A percentile compares a stretch with the other conserved stretches of the same genome.
Conservation (phyloP, 2,329 filamentous ascomycete genomes). For the Microdochium trichocladiopsis region DNA sequence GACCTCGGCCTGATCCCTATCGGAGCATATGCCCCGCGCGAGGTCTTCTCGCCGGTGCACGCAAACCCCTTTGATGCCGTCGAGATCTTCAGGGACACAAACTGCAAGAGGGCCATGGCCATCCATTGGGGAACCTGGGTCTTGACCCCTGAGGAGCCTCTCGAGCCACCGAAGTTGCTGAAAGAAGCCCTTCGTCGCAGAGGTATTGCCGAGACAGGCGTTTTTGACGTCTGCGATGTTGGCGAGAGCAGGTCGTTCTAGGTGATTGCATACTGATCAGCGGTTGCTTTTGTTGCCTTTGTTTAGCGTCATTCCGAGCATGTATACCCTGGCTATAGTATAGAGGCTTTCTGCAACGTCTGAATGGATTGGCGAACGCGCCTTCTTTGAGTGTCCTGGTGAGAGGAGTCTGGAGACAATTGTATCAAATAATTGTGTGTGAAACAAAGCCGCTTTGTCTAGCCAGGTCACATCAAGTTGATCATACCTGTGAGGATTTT, state of each 20-base stretch:
- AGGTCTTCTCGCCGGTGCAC: conserved; percentile 73
- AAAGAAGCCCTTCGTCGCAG: conserved; percentile 63
- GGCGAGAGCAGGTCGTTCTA: conserved; percentile 75
- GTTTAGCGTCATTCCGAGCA: too few relatives aligned
- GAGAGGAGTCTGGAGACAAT: too few relatives aligned
- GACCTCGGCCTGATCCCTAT: conserved; percentile 91
- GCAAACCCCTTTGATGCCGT: conserved; percentile 82
- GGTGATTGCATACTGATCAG: too few relatives aligned
- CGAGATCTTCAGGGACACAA: conserved; percentile 81
- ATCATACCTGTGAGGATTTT: too few relatives aligned
- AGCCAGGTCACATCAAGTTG: too few relatives aligned
- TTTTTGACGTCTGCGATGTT: conserved; percentile 79
- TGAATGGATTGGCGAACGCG: too few relatives aligned
- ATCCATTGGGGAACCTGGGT: conserved; percentile 96
- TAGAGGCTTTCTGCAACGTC: too few relatives aligned
- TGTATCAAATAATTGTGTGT: too few relatives aligned
- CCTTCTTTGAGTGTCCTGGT: too few relatives aligned
- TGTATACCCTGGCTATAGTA: too few relatives aligned
- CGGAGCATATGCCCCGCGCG: conserved; percentile 73
- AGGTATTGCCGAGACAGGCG: conserved; percentile 60
- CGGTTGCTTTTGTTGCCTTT: too few relatives aligned
- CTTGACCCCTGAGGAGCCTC: conserved; percentile 74
- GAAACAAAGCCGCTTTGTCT: too few relatives aligned
- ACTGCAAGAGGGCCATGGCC: conserved; percentile 69
- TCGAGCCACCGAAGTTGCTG: conserved; percentile 72